Base-by-base conservation (phyloP, 2,329 filamentous ascomycete genomes). In the Aspergillus nomiae region DNA sequence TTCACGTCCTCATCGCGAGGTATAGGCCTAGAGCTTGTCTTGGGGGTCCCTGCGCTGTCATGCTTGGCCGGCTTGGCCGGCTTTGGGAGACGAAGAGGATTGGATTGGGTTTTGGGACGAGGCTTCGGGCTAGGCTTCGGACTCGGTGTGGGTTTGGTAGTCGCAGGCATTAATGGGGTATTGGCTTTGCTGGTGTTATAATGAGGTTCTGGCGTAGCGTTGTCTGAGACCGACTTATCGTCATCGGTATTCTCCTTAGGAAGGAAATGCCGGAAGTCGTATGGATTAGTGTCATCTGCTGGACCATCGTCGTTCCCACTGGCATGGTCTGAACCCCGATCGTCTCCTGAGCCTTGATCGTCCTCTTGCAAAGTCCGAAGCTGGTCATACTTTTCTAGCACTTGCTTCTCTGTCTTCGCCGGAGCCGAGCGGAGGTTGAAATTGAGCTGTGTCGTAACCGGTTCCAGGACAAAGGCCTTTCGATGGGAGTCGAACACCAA, bases 361-460 rank as follows among this genome's bases (percentile, higher is more conserved):
- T 78, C 75, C 36, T 74, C 74, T 38, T 74, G 73, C 9, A 76
- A 59, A 26, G 74, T 75, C 32, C 79, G 82, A 43, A 95, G 83
- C 64, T 92, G 91, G 11, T 87, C 83, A 73, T 92, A 89, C 71
- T 89, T 84, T 56, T 87, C 84, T 55, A 86, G 84, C 46, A 96
- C 82, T 70, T 85, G 87, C 34, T 86, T 85, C 59, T 92, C 87
- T 59, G 83, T 81, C 70, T 90, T 89, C 67, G 84, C 86, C 2
- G 90, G 91, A 16, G 88, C 88, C 60, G 85, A 87, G 58, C 86
- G 88, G 59, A 97, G 80, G 76, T 97, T 97, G 89, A 97, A 94
- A 72, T 92, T 89, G 78, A 96, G 90, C 45, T 89, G 89, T n/a
- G 89, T 90, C 73, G 92, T 87, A 60, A 97, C 82, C 58, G 88